Percentiles rank a stretch among this genome's conserved stretches.
phyloP scores from a whole-genome alignment of 1,139 yeast species.

The Hanseniaspora uvarum region DNA sequence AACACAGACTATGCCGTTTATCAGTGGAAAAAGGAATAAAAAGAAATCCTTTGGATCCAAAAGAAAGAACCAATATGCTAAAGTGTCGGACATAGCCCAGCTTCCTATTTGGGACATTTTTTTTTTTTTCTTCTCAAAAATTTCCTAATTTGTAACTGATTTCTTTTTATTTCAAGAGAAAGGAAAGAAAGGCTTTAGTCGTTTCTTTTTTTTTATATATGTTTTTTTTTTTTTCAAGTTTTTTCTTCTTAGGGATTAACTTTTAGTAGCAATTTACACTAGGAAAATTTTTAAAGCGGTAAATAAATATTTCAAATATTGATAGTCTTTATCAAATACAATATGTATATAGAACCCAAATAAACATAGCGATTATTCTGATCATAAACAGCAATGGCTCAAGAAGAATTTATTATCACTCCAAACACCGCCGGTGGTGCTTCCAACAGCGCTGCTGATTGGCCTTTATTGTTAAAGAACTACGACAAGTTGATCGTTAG shows the following conservation, averaged over 20 bases:
- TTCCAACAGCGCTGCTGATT: constrained; percentile 75
- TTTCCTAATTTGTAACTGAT: background rate
- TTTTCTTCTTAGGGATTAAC: background rate
- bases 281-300: background rate
- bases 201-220: constrained; percentile 6
- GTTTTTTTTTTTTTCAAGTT: background rate
- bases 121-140: background rate
- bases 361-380: background rate
- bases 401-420: constrained; percentile 70
- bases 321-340: background rate
- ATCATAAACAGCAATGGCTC: constrained; percentile 30
- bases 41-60: background rate
- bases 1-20: background rate
- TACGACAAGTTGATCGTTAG: constrained; percentile 89
- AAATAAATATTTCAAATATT: background rate
- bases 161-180: background rate
- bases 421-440: constrained; percentile 70
- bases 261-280: background rate
- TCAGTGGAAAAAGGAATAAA: background rate
- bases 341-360: background rate
- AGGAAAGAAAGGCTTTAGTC: background rate
- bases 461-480: constrained; percentile 92
- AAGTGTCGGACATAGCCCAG: background rate
- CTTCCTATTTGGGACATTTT: background rate
- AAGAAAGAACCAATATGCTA: background rate